Conservation (phyloP, 768 basidiomycete species). For the Pleurotus citrinopileatus region DNA sequence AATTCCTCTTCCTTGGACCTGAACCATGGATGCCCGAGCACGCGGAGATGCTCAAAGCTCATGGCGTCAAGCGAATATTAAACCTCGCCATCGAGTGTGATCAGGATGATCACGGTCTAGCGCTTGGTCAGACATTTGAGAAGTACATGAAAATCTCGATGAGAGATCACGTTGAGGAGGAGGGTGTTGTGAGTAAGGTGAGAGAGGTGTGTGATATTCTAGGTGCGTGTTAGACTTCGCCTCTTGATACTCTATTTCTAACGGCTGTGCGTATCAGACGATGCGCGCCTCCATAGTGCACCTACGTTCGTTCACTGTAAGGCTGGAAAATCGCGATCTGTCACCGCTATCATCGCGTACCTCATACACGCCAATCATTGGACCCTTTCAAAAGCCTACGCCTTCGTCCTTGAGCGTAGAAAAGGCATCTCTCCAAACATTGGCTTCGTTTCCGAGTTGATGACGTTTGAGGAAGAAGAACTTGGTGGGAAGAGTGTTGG, state of each 20-base stretch:
- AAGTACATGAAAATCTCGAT: slow-evolving; percentile 86
- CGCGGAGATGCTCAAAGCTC: slow-evolving; percentile 63
- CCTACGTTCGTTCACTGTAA: slow-evolving; percentile 96
- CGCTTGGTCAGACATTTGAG: slow-evolving; percentile 69
- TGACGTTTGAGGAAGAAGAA: slow-evolving; percentile 94
- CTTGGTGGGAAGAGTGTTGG: slow-evolving; percentile 74
- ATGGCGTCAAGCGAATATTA: slow-evolving; percentile 85
- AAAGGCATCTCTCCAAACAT: slow-evolving; percentile 97
- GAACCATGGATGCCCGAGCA: slow-evolving; percentile 77
- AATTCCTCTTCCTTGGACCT: slow-evolving; percentile 89
- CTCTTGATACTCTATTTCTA: not conserved
- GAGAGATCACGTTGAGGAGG: slow-evolving; percentile 95
- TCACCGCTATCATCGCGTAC: slow-evolving; percentile 96
- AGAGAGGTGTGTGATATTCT: slow-evolving; percentile 83
- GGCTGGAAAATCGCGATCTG: slow-evolving; percentile 93
- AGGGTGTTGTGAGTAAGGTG: slow-evolving; percentile 78
- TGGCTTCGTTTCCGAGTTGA: slow-evolving; percentile 95
- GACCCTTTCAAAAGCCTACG: slow-evolving; percentile 89
- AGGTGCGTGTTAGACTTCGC: slow-evolving; percentile 53
- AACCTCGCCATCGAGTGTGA: slow-evolving; percentile 94
- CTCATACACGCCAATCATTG: slow-evolving; percentile 97
- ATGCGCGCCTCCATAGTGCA: slow-evolving; percentile 84
- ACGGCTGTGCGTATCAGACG: too few relatives aligned
- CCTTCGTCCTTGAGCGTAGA: slow-evolving; percentile 88
- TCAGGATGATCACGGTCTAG: slow-evolving; percentile 69